Evolutionary conservation across 441 rosid species (phyloP), one percentile per base, ranked within the genome.

Genomic region (Macaranga tanarius): DNA sequence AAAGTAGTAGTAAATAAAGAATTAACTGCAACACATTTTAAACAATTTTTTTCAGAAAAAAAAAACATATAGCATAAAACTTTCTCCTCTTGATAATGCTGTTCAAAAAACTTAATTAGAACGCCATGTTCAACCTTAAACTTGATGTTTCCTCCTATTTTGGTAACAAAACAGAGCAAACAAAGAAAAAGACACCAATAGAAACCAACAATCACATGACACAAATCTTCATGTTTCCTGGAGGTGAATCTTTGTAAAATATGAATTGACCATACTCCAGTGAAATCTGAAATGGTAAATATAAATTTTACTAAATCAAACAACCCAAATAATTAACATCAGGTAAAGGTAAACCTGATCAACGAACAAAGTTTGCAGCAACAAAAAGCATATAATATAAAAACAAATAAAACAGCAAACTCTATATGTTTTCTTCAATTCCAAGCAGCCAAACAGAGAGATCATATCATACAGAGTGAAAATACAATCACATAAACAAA

Each of bases 361-460:
- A 34, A 42, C 47, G 1, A 11, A 42, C 47, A 8, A n/a, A n/a
- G 12, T 42, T 2, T 42, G 8, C 47, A 42, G 12, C 8, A 10
- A 42, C 12, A 7, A 7, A 42, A 42, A 42, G 12, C 47, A 42
- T 7, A n/a, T 7, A 7, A 42, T 42, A 10, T 9, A 42, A 7
- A 42, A 42, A 42, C 47, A 42, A 42, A 42, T 7, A 10, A 5
- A 42, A 34, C 38, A 34, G 38, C 38, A 34, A 34, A 34, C 38
- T 4, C 7, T 34, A 34, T 34, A 34, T 42, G 12, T 10, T 28
- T 17, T 3, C 51, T 62, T 20, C 16, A 42, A 67, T 26, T 58
- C 16, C 50, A 38, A 17, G 31, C 66, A 23, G 58, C 71, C 47
- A 47, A 65, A 45, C 76, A 65, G 38, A 34, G 38, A 34, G 7